These are phyloP conservation scores for Myxozyma neotropica DNA, from an alignment of 805 yeast species.

Conservation along the genomic window DNA sequence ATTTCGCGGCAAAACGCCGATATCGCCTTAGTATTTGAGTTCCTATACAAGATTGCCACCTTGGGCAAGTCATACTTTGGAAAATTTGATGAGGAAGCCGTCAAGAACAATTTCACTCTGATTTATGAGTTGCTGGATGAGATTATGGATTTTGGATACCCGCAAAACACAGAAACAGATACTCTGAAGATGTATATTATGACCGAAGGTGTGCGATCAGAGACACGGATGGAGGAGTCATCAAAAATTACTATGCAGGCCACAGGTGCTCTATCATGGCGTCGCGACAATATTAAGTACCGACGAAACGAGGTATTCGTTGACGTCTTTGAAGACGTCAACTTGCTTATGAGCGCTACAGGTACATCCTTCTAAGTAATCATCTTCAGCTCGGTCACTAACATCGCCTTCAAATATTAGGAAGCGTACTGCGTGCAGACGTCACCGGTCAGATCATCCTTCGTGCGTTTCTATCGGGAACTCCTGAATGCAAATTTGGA, in stretches of 20 bases:
- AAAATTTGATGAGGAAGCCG: slow-evolving; percentile 50
- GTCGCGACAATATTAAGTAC: slow-evolving; percentile 69
- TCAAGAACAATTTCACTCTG: slow-evolving; percentile 66
- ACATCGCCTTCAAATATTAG: slow-evolving; percentile 23
- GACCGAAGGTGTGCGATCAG: slow-evolving; percentile 39
- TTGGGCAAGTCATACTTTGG: slow-evolving; percentile 53
- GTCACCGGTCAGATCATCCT: slow-evolving; percentile 76
- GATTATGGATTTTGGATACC: slow-evolving; percentile 75
- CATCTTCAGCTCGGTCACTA: not conserved
- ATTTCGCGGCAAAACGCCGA: slow-evolving; percentile 90
- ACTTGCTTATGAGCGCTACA: slow-evolving; percentile 64
- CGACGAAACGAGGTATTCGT: slow-evolving; percentile 78
- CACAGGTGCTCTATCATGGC: slow-evolving; percentile 62
- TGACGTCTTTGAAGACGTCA: slow-evolving; percentile 74
- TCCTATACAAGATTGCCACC: slow-evolving; percentile 62
- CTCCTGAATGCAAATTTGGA: slow-evolving; percentile 82
- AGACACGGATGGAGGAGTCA: slow-evolving; percentile 23
- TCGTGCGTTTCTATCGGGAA: slow-evolving; percentile 74
- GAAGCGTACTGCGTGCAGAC: slow-evolving; percentile 62
- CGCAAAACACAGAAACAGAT: slow-evolving; percentile 62
- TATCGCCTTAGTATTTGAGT: slow-evolving; percentile 77
- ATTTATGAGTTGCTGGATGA: slow-evolving; percentile 81
- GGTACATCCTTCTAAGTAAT: slow-evolving; percentile 42
- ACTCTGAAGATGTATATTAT: slow-evolving; percentile 47
- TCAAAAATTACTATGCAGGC: slow-evolving; percentile 43